Conservation (phyloP, 2,329 filamentous ascomycete species). For the Colletotrichum sp. region DNA sequence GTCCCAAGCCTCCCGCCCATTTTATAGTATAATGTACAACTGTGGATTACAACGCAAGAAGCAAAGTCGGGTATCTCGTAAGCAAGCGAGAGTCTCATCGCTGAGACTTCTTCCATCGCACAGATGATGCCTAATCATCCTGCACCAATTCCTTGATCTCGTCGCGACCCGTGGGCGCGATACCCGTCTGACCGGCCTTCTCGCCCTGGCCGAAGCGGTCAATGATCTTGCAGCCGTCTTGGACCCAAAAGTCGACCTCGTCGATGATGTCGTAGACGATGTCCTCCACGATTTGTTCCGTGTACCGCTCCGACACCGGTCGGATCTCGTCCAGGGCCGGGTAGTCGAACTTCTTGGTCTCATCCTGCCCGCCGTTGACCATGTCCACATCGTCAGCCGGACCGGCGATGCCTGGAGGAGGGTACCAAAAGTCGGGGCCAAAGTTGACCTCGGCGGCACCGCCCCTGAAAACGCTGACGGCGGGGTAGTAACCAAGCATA, state of each 20-base stretch:
- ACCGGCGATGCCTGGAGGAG: conserved; percentile 64
- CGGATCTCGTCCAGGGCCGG: conserved; percentile 44
- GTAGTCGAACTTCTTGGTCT: not conserved
- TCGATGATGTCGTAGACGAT: conserved; percentile 92
- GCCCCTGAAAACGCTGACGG: conserved; percentile 89
- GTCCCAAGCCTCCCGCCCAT: not conserved
- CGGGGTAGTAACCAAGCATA: conserved; percentile 93
- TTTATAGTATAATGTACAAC: not conserved
- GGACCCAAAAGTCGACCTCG: conserved; percentile 88
- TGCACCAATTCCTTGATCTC: conserved; percentile 72
- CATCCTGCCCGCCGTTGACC: conserved; percentile 27
- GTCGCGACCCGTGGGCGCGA: conserved; percentile 49
- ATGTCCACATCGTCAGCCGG: conserved; percentile 54
- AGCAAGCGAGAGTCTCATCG: not conserved
- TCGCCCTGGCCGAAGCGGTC: conserved; percentile 42
- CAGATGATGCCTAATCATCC: conserved; percentile 52
- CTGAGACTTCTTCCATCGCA: not conserved
- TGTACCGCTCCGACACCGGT: conserved; percentile 79
- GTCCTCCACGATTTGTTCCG: conserved; percentile 94
- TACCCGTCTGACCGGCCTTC: conserved; percentile 47
- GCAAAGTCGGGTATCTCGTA: conserved; percentile 14
- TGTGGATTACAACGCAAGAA: not conserved
- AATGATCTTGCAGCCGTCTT: conserved; percentile 63
- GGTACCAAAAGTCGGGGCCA: conserved; percentile 90
- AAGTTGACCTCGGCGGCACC: conserved; percentile 95